A percentile compares a stretch with the other conserved stretches of the same genome.
Conservation (phyloP, 2,329 filamentous ascomycete genomes). For the Fusarium sp. region DNA sequence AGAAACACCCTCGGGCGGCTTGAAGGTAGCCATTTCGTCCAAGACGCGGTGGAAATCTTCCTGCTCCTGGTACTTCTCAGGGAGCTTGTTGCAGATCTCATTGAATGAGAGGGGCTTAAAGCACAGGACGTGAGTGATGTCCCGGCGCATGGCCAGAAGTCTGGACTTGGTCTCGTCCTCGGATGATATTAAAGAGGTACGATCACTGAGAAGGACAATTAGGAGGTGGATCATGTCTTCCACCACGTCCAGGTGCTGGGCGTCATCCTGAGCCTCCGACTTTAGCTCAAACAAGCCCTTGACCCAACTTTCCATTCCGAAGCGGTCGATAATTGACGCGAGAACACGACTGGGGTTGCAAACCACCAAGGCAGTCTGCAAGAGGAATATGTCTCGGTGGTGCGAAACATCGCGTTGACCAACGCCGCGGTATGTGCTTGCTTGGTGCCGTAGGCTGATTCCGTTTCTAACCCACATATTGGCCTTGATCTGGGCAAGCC, state of each 20-base stretch:
- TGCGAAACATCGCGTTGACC: constrained; percentile 90
- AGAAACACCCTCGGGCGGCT: constrained; percentile 86
- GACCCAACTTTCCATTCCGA: constrained; percentile 87
- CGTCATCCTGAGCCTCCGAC: constrained; percentile 79
- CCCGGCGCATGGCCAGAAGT: constrained; percentile 77
- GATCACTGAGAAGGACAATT: constrained; percentile 88
- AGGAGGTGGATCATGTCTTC: constrained; percentile 96
- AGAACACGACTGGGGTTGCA: constrained; percentile 85
- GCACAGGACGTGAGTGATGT: constrained; percentile 92
- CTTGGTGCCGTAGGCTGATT: constrained; percentile 93
- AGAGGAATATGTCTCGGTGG: constrained; percentile 90
- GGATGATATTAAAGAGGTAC: constrained; percentile 76
- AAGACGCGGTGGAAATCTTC: constrained; percentile 87
- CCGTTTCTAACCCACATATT: constrained; percentile 99
- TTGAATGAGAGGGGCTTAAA: constrained; percentile 97
- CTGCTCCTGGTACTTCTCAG: constrained; percentile 87
- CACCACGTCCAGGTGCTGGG: constrained; percentile 87
- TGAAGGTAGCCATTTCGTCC: constrained; percentile 87
- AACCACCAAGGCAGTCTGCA: constrained; percentile 88
- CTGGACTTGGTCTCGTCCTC: constrained; percentile 71
- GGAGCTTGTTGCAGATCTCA: constrained; percentile 83
- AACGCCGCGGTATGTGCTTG: constrained; percentile 89
- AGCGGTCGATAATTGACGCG: constrained; percentile 89
- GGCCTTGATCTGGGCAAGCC: constrained; percentile 97
- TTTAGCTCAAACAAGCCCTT: constrained; percentile 79